phyloP scores from a whole-genome alignment of 2,329 filamentous ascomycete species.

The Sphaerulina musiva region DNA sequence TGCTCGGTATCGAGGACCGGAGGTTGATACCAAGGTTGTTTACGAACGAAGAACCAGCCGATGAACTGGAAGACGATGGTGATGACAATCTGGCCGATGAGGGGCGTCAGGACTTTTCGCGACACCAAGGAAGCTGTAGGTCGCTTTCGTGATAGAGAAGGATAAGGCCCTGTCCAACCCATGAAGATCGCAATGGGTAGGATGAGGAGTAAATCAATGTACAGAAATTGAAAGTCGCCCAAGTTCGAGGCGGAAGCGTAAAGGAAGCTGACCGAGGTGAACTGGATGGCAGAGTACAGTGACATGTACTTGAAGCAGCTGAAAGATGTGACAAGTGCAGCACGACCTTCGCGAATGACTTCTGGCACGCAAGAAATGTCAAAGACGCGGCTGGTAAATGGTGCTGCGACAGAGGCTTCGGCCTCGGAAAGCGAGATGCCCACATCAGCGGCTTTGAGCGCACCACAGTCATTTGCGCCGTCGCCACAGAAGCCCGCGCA shows the following conservation, averaged over 20 bases:
- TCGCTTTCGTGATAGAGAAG: constrained; percentile 69
- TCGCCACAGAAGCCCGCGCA: constrained; percentile 95
- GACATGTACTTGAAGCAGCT: constrained; percentile 99
- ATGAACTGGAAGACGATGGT: constrained; percentile 70
- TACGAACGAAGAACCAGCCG: constrained; percentile 66
- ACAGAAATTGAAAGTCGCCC: constrained; percentile 96
- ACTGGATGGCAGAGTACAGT: constrained; percentile 97
- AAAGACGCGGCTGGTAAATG: constrained; percentile 91
- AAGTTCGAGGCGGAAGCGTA: constrained; percentile 91
- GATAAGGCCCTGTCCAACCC: constrained; percentile 89
- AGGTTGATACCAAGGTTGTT: constrained; percentile 80
- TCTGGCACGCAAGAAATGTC: constrained; percentile 93
- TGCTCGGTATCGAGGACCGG: constrained; percentile 70
- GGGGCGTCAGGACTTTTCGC: constrained; percentile 79
- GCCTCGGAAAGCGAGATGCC: constrained; percentile 96
- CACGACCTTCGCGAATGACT: constrained; percentile 87
- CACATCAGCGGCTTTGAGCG: constrained; percentile 92
- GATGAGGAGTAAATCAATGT: constrained; percentile 88
- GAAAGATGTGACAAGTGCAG: constrained; percentile 94
- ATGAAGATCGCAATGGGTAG: constrained; percentile 96
- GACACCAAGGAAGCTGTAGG: constrained; percentile 90
- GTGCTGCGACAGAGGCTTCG: constrained; percentile 95
- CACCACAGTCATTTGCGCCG: constrained; percentile 94
- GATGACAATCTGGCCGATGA: constrained; percentile 81
- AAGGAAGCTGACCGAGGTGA: constrained; percentile 92